A percentile compares a stretch with the other conserved stretches of the same genome.
These are phyloP conservation scores for Piper longum DNA, from an alignment of 164 flowering plant species.

Conservation along the genomic window DNA sequence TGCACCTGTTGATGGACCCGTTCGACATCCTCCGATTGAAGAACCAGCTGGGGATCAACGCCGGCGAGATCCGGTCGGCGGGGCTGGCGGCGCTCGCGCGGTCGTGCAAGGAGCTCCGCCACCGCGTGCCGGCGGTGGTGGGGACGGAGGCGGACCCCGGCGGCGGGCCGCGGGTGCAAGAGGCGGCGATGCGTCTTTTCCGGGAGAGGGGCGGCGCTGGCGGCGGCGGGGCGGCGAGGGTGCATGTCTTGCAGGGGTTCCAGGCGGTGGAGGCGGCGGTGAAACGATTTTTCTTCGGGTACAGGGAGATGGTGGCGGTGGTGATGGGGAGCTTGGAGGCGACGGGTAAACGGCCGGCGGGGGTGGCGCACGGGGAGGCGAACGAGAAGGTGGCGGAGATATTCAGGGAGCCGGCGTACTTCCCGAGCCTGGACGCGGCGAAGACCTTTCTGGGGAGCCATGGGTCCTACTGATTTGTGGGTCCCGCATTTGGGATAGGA, in stretches of 20 bases:
- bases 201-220: conserved; percentile 25
- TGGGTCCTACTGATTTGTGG: conserved; percentile 7
- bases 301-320: conserved; percentile 46
- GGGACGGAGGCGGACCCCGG: conserved; percentile 83
- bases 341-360: conserved; percentile 21
- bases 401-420: conserved; percentile 65
- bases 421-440: conserved; percentile 87
- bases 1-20: conserved; percentile 68
- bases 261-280: conserved; percentile 60
- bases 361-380: conserved; percentile 14
- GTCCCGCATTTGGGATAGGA: no score
- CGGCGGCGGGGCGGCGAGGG: conserved; percentile 11
- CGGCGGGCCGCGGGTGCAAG: conserved; percentile 86
- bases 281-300: conserved; percentile 63
- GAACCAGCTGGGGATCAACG: conserved; percentile 37
- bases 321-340: conserved; percentile 84
- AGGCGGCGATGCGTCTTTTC: conserved; percentile 75
- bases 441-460: conserved; percentile 74
- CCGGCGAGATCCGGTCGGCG: conserved; percentile 30
- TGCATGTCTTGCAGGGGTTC: conserved; percentile 62
- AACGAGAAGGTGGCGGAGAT: conserved; percentile 42
- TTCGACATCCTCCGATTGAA: conserved; percentile 65
- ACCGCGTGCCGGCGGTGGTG: conserved; percentile 59
- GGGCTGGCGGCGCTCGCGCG: conserved; percentile 39
- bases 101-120: conserved; percentile 51